Percentiles rank a stretch among this genome's conserved stretches.
Conservation (phyloP, 75 land plant species). For the Cunninghamia lanceolata region DNA sequence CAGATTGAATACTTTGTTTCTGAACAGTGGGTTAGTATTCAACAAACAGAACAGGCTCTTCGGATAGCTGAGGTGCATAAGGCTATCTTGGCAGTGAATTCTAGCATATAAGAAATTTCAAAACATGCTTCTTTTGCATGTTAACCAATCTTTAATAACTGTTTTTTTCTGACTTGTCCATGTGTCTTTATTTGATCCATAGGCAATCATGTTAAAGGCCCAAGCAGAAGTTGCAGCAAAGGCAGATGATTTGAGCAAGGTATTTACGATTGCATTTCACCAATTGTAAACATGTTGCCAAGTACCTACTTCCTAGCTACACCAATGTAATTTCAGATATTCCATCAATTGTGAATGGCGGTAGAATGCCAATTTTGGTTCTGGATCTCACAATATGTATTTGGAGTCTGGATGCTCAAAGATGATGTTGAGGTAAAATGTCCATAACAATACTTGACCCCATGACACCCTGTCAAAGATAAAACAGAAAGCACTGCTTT, state of each 20-base stretch:
- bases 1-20: slow-evolving; percentile 7
- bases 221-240: background rate
- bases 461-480: no score
- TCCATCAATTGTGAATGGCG: no score
- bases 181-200: background rate
- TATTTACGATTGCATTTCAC: background rate
- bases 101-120: background rate
- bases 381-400: no score
- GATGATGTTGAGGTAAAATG: no score
- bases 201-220: slow-evolving; percentile 8
- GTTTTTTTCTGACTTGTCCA: background rate
- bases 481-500: no score
- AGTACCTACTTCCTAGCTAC: background rate
- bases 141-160: background rate
- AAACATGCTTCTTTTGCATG: background rate
- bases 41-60: slow-evolving; percentile 9
- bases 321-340: background rate
- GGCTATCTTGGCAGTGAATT: background rate
- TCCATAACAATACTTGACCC: no score
- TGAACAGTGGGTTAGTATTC: slow-evolving; percentile 5
- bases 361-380: no score
- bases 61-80: slow-evolving; percentile 6
- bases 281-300: background rate
- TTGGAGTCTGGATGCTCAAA: no score
- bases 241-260: background rate